Base-by-base conservation (phyloP, 345 rosid genomes). In the Ricinus communis region DNA sequence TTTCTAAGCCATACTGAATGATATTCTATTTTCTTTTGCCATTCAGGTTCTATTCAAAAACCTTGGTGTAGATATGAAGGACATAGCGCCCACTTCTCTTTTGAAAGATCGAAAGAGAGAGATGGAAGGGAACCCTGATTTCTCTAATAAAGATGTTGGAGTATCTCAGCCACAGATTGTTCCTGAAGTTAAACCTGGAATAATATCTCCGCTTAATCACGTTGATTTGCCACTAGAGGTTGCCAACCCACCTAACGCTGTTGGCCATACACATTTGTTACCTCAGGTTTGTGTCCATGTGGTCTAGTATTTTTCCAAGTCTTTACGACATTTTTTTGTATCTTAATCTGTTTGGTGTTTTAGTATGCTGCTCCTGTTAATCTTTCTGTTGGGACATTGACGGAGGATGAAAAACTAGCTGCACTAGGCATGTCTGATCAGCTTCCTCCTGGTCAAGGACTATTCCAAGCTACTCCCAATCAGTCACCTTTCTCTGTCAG, bases 41-140 rank as follows among this genome's bases (percentile, higher is more conserved):
- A 50, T 66, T 62, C 79, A 94, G 98, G 96, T 94, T 52, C 74
- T 94, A 62, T 94, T 94, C 72, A 94, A 94, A 81, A 87, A 88
- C 79, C 96, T 94, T 78, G 78, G 90, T 57, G 97, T 91, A 62
- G 97, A 94, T 76, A 54, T 94, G 88, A 95, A 95, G 83, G 97
- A 92, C 63, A 90, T 89, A 74, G 70, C 82, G 8, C 99, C 97
- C 8, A 90, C 93, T 70, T 89, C 93, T 69, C 93, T 91, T 79
- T 87, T 94, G 63, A 94, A 87, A 82, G 98, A 90, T 69, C 88
- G 96, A 58, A 88, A 87, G 65, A 85, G 98, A 82, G 98, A 94
- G 82, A 77, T 91, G 43, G 97, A 92, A 80, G 98, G 98, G 49
- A 94, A 91, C 74, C 97, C 98, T 62, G 98, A 94, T 83, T 94